A percentile compares a stretch with the other conserved stretches of the same genome.
These are phyloP conservation scores for Trichophyton equinum DNA, from an alignment of 2,329 filamentous ascomycete species.

Conservation along the genomic window DNA sequence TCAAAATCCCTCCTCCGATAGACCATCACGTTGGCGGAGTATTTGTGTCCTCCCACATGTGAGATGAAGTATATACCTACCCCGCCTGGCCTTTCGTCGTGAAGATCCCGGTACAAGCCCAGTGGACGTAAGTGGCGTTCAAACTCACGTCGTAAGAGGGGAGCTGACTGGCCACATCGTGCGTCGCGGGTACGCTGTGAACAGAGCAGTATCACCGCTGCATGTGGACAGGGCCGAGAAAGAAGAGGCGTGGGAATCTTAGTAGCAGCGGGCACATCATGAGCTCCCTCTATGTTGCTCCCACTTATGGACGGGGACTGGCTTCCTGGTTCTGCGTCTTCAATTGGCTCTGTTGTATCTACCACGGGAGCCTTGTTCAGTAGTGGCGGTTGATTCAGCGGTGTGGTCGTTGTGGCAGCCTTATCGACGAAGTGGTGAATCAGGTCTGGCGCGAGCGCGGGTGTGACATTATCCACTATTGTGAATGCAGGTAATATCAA, in stretches of 20 bases:
- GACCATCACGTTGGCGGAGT: constrained; percentile 84
- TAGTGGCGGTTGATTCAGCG: constrained; percentile 31
- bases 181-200: constrained; percentile 90
- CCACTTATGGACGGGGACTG: neutral
- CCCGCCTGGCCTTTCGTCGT: constrained; percentile 79
- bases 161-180: constrained; percentile 86
- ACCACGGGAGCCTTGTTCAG: neutral
- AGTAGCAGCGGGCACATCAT: neutral
- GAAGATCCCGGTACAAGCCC: constrained; percentile 71
- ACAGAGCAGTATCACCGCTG: constrained; percentile 80
- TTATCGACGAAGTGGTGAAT: constrained; percentile 56
- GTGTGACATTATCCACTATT: constrained; percentile 71
- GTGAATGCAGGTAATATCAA: constrained; percentile 77
- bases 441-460: constrained; percentile 57
- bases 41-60: constrained; percentile 94
- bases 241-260: constrained; percentile 33
- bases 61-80: constrained; percentile 95
- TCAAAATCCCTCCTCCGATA: constrained; percentile 52
- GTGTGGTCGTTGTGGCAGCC: constrained; percentile 60
- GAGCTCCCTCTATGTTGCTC: neutral
- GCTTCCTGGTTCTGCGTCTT: neutral
- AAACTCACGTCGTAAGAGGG: constrained; percentile 74
- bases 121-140: constrained; percentile 77
- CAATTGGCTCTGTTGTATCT: neutral
- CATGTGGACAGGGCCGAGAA: constrained; percentile 62